Percentiles rank a stretch among this genome's conserved stretches.
Evolutionary conservation across 208 protist genomes (phyloP).

Genomic region (Acanthamoeba royreba): DNA sequence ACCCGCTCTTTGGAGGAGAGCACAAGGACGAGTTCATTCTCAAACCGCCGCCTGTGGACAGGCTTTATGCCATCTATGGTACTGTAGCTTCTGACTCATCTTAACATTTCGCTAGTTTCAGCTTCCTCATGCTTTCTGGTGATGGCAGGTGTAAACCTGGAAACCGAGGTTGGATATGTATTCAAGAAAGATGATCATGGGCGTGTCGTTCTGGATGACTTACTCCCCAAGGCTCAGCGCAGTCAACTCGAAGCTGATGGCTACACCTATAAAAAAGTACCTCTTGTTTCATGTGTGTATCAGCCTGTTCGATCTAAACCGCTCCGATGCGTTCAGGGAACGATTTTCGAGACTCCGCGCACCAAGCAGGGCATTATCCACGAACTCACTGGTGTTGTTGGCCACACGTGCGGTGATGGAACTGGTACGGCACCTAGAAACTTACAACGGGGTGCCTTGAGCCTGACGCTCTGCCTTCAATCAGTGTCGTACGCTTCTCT

Average conservation of each 20-base stretch:
- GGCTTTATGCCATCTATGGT: slow-evolving; percentile 27
- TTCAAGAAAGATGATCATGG: background rate
- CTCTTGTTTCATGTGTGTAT: no score
- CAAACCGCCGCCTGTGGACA: background rate
- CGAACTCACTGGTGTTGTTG: background rate
- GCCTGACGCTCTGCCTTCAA: no score
- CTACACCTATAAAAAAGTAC: background rate
- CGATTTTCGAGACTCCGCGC: background rate
- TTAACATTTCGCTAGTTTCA: no score
- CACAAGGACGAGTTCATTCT: background rate
- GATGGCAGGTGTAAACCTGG: background rate
- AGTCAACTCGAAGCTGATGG: background rate
- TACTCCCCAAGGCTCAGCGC: background rate
- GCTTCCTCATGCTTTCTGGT: background rate
- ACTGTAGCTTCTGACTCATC: no score
- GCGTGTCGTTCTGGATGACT: background rate
- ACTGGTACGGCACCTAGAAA: background rate
- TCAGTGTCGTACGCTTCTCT: slow-evolving; percentile 1
- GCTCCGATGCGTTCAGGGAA: background rate
- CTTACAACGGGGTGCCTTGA: no score
- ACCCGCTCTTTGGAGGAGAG: background rate
- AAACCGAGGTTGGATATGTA: background rate
- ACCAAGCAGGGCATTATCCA: slow-evolving; percentile 13
- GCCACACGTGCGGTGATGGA: background rate
- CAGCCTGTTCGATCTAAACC: no score